Base-by-base conservation (phyloP, 2,329 filamentous ascomycete species). In the Cercospora beticola region DNA sequence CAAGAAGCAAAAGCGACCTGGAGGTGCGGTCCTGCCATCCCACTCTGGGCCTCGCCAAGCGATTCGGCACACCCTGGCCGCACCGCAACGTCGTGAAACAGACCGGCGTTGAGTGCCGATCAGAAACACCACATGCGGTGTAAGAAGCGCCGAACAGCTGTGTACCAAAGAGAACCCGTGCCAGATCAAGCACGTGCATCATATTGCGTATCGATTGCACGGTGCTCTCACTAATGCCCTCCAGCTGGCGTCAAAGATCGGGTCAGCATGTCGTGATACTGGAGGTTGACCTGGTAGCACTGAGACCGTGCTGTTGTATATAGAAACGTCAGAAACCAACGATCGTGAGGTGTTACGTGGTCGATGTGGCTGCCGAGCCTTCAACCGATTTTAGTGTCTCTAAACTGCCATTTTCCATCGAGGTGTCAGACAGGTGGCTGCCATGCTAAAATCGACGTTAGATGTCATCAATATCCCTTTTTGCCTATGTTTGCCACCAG, bases 51-150 rank as follows among this genome's bases (percentile, higher is more conserved):
- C 49, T 56, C 31, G 56, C 56, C 56, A 63, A 63, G 61, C 46
- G 31, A 30, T 21, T n/a, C 46, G 36, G 52, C 62, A 52, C 62
- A 64, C 62, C 49, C 49, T 28, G 49, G 49, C 36, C 60, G n/a
- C 21, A 49, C 18, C 16, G 28, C 62, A 46, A 36, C 43, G 18
- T 64, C 28, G 62, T 40, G 62, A 64, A 64, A 64, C 49, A 28
- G 62, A 52, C 62, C 46, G 62, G 28, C 21, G 36, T 21, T 33
- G 30, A 31, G 28, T 54, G 26, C 62, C 62, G 49, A 36, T 26
- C 49, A 30, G 49, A 56, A 28, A 36, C 23, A 23, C 31, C 54
- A 65, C 54, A 65, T 65, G 62, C 62, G 62, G 62, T 65, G 62
- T 58, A 43, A 58, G 52, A 59, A 59, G 52, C 30, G 52, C 62